phyloP scores from a whole-genome alignment of 2,329 filamentous ascomycete species.

The Dactylellina leptospora region DNA sequence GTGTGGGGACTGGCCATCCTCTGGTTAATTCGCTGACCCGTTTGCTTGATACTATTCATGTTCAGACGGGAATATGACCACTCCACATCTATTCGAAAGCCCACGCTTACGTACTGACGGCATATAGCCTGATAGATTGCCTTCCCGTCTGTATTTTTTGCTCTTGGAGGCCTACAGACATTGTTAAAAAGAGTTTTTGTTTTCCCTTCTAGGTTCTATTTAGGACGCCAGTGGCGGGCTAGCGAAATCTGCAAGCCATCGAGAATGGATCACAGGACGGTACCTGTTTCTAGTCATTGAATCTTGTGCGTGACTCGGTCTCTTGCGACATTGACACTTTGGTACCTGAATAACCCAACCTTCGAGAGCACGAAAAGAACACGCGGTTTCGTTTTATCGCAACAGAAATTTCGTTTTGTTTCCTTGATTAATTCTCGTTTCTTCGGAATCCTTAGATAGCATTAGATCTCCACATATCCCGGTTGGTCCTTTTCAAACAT shows the following conservation, averaged over 20 bases:
- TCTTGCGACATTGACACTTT: slow-evolving; percentile 13
- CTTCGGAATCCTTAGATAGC: slow-evolving; percentile 11
- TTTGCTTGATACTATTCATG: slow-evolving; percentile 33
- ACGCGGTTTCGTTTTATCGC: background rate
- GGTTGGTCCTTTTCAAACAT: slow-evolving; percentile 42
- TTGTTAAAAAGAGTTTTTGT: background rate
- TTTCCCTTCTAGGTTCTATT: slow-evolving; percentile 18
- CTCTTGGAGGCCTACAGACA: background rate
- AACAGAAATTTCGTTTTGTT: background rate
- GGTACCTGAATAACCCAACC: slow-evolving; percentile 40
- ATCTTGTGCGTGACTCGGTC: background rate
- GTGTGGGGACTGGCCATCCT: slow-evolving; percentile 43
- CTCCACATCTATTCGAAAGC: slow-evolving; percentile 27
- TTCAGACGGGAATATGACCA: slow-evolving; percentile 34
- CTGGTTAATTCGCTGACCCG: slow-evolving; percentile 35
- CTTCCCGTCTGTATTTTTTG: slow-evolving; percentile 26
- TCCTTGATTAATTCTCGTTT: slow-evolving; percentile 34
- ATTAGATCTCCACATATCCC: slow-evolving; percentile 32
- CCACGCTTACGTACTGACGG: slow-evolving; percentile 42
- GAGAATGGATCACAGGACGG: slow-evolving; percentile 3
- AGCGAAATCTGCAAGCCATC: slow-evolving; percentile 45
- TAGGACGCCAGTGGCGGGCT: slow-evolving; percentile 42
- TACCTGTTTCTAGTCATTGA: slow-evolving; percentile 28
- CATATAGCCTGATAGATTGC: slow-evolving; percentile 42
- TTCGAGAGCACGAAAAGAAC: slow-evolving; percentile 20